Evolutionary conservation across 306 rosid genomes (phyloP).

Genomic region (Lagenaria siceraria): DNA sequence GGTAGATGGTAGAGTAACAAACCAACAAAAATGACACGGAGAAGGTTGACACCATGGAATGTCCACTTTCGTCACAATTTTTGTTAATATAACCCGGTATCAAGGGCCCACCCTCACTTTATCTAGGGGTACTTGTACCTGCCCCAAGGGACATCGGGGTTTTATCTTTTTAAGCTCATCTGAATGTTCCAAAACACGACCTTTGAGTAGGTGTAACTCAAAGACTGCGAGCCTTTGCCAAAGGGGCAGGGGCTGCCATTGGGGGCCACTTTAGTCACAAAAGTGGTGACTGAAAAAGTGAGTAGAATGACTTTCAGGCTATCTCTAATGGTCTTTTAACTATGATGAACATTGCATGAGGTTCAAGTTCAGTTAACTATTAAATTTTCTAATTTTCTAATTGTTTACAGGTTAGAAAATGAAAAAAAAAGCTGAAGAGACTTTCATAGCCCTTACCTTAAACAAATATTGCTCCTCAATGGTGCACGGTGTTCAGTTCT

Average conservation of each 20-base stretch:
- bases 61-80: background rate
- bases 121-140: background rate
- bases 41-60: background rate
- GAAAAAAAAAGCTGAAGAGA: background rate
- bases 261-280: background rate
- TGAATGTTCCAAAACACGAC: background rate
- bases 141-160: background rate
- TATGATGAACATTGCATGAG: background rate
- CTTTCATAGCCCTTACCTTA: constrained; percentile 33
- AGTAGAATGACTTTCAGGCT: background rate
- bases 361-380: background rate
- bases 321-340: background rate
- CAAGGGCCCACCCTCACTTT: background rate
- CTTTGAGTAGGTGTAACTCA: background rate
- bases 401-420: background rate
- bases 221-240: background rate
- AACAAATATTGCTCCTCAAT: constrained; percentile 28
- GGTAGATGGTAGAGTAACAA: background rate
- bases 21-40: background rate
- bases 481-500: constrained; percentile 31
- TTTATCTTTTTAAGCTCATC: background rate
- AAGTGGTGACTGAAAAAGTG: background rate
- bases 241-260: background rate
- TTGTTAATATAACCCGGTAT: background rate
- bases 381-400: background rate